Evolutionary conservation across 225 moss, liverwort and hornwort genomes (phyloP).

Genomic region (Polytrichum formosum): DNA sequence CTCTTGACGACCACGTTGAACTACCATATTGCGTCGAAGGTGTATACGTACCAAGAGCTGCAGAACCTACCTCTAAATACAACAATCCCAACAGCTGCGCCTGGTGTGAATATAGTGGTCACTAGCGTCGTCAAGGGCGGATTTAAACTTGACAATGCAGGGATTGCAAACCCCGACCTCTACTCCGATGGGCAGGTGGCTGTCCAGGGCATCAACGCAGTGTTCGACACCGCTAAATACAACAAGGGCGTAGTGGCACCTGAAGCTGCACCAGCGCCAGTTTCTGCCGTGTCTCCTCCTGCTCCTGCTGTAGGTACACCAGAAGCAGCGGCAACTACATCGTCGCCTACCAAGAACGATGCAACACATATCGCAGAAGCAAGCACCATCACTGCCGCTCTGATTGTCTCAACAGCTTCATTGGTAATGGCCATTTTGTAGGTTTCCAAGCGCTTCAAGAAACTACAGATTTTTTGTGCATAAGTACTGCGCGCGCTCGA

Average conservation of each 20-base stretch:
- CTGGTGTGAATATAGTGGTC: conserved; percentile 38
- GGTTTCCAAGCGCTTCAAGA: not conserved
- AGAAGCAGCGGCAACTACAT: conserved; percentile 11
- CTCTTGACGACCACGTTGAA: conserved; percentile 40
- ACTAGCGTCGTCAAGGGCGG: conserved; percentile 38
- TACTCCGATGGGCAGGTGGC: conserved; percentile 54
- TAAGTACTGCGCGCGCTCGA: not conserved
- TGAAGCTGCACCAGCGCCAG: conserved; percentile 24
- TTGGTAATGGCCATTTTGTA: conserved; percentile 20
- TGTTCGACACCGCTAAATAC: conserved; percentile 58
- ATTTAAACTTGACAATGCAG: conserved; percentile 50
- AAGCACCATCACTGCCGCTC: not conserved
- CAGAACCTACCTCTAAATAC: conserved; percentile 41
- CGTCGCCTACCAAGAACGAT: conserved; percentile 5
- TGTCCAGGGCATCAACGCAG: conserved; percentile 62
- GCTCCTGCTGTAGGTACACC: conserved; percentile 21
- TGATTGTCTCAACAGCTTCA: conserved; percentile 14
- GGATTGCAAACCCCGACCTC: conserved; percentile 53
- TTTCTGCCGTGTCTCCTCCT: conserved; percentile 5
- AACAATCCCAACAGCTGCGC: conserved; percentile 48
- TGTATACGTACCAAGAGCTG: conserved; percentile 54
- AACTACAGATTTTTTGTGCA: conserved; percentile 11
- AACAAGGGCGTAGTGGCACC: conserved; percentile 46
- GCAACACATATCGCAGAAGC: conserved; percentile 3
- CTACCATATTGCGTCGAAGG: conserved; percentile 57